These are phyloP conservation scores for Fraxinus pennsylvanica DNA, from an alignment of 257 asterid genomes.

Conservation along the genomic window DNA sequence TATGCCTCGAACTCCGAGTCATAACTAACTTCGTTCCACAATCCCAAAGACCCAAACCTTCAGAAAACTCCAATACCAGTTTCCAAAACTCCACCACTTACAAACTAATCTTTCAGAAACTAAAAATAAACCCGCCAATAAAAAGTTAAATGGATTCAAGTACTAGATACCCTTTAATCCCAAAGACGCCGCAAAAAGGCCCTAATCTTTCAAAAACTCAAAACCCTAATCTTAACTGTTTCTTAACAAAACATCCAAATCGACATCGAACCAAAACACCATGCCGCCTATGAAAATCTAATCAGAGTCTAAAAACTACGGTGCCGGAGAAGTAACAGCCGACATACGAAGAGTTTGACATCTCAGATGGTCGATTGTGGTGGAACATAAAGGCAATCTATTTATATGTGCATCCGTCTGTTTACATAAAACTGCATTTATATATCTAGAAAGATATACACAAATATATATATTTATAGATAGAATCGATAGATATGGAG, in stretches of 20 bases:
- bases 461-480: not conserved
- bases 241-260: conserved; percentile 23
- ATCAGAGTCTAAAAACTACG: conserved; percentile 23
- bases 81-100: not conserved
- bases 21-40: conserved; percentile 38
- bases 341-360: conserved; percentile 39
- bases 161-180: not conserved
- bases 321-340: conserved; percentile 32
- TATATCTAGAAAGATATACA: not conserved
- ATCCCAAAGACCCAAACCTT: not conserved
- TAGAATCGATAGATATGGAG: not conserved
- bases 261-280: conserved; percentile 25
- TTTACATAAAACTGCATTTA: not conserved
- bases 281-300: conserved; percentile 24
- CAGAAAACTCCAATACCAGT: not conserved
- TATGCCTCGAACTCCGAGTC: conserved; percentile 93
- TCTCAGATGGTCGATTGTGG: conserved; percentile 57
- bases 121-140: not conserved
- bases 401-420: not conserved
- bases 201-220: conserved; percentile 13
- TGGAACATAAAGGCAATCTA: conserved; percentile 35
- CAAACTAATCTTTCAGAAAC: not conserved
- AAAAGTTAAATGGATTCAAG: not conserved
- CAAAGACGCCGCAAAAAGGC: not conserved
- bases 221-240: conserved; percentile 60